phyloP scores from a whole-genome alignment of 2,329 filamentous ascomycete genomes.

The Xylaria digitata region DNA sequence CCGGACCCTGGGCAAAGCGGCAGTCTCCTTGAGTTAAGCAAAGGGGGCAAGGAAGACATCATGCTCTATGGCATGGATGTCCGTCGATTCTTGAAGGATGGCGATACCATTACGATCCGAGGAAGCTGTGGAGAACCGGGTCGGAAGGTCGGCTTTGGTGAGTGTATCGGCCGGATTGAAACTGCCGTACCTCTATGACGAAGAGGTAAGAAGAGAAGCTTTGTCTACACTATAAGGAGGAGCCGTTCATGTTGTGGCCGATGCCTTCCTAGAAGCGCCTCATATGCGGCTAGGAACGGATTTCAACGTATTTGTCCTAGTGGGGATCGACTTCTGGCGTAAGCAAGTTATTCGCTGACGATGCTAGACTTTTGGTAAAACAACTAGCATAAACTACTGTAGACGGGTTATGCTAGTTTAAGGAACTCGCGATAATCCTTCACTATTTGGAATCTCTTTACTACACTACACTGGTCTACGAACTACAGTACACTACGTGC shows the following conservation, averaged over 20 bases:
- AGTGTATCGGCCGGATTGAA: constrained; percentile 54
- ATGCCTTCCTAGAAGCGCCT: background rate
- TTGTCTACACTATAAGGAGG: background rate
- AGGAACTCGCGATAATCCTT: too few species aligned
- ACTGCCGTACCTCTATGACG: constrained; percentile 35
- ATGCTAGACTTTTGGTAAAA: background rate
- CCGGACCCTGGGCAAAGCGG: constrained; percentile 54
- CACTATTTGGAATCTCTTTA: too few species aligned
- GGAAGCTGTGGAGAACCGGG: constrained; percentile 53
- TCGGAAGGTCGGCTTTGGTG: constrained; percentile 58
- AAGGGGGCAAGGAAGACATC: constrained; percentile 58
- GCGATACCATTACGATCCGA: constrained; percentile 57
- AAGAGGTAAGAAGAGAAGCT: background rate
- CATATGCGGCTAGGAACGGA: background rate
- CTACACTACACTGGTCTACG: too few species aligned
- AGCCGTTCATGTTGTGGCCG: background rate
- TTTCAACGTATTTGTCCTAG: background rate
- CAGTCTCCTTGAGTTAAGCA: constrained; percentile 59
- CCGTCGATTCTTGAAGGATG: constrained; percentile 59
- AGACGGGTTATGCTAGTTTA: background rate
- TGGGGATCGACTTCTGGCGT: background rate
- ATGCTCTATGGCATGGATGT: constrained; percentile 55
- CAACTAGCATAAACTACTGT: too few species aligned
- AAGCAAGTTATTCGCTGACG: constrained; percentile 6
- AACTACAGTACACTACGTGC: too few species aligned